Evolutionary conservation across 2,329 filamentous ascomycete genomes (phyloP).

Genomic region (Celoporthe dispersa): DNA sequence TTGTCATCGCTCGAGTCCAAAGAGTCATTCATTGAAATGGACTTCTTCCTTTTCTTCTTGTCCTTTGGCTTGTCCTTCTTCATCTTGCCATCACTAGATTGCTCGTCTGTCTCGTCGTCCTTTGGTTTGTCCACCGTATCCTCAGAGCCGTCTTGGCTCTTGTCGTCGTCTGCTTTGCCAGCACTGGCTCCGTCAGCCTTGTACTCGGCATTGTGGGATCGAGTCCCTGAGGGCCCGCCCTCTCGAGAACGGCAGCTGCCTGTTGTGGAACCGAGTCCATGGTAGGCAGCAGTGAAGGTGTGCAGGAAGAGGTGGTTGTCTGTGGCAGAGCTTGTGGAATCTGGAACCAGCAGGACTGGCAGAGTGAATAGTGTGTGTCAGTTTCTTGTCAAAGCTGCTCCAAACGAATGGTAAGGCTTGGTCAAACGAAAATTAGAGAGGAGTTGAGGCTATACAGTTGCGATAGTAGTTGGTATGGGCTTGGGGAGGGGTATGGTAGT

Average conservation of each 20-base stretch:
- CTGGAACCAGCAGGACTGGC: background rate
- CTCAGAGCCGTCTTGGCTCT: slow-evolving; percentile 9
- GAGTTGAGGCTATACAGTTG: background rate
- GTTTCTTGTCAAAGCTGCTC: background rate
- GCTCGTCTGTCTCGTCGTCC: slow-evolving; percentile 7
- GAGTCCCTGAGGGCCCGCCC: slow-evolving; percentile 15
- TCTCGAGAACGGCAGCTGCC: slow-evolving; percentile 14
- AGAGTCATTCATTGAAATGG: slow-evolving; percentile 7
- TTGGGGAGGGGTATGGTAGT: background rate
- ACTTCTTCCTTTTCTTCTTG: slow-evolving; percentile 14
- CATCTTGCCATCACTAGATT: background rate
- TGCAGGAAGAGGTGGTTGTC: background rate
- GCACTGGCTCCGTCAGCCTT: slow-evolving; percentile 10
- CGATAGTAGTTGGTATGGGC: background rate
- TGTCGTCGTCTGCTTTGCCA: slow-evolving; percentile 8
- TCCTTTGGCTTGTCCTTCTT: slow-evolving; percentile 16
- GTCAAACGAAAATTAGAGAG: too few relatives aligned
- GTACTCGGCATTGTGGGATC: slow-evolving; percentile 15
- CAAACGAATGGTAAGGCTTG: background rate
- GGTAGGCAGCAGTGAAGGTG: background rate
- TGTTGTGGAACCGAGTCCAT: slow-evolving; percentile 23
- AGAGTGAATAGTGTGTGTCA: background rate
- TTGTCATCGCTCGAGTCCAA: slow-evolving; percentile 14
- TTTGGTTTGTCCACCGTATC: background rate
- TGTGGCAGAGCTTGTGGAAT: background rate